Conservation (phyloP, 192 early-diverging fungal genomes). For the Umbelopsis ramanniana region DNA sequence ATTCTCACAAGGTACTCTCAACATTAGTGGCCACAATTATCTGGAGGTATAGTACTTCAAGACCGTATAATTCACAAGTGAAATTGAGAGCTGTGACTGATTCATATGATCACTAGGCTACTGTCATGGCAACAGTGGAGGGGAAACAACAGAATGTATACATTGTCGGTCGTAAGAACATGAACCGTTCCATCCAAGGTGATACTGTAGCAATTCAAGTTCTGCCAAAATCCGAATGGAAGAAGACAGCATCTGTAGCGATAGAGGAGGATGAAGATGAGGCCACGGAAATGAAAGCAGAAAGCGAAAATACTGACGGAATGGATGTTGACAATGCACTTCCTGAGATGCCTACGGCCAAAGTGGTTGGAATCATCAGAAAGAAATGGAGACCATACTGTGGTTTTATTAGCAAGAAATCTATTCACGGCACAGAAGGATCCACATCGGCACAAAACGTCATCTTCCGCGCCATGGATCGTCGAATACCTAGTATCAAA, state of each 20-base stretch:
- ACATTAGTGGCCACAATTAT: slow-evolving; percentile 87
- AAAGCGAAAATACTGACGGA: slow-evolving; percentile 57
- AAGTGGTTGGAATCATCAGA: slow-evolving; percentile 91
- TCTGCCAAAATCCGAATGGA: slow-evolving; percentile 87
- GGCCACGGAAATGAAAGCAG: slow-evolving; percentile 42
- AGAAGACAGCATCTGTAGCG: slow-evolving; percentile 67
- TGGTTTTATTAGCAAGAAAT: slow-evolving; percentile 83
- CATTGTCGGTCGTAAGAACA: slow-evolving; percentile 78
- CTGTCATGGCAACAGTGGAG: slow-evolving; percentile 73
- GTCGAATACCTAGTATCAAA: slow-evolving; percentile 90
- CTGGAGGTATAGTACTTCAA: slow-evolving; percentile 60
- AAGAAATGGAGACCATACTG: slow-evolving; percentile 96
- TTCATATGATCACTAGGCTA: slow-evolving; percentile 52
- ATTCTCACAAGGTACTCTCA: slow-evolving; percentile 81
- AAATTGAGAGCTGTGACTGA: not conserved
- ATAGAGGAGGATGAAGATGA: slow-evolving; percentile 78
- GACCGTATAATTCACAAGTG: not conserved
- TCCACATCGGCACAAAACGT: slow-evolving; percentile 72
- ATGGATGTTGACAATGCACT: slow-evolving; percentile 62
- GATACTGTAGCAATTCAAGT: slow-evolving; percentile 90
- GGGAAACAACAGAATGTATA: slow-evolving; percentile 77
- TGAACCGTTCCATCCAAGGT: slow-evolving; percentile 93
- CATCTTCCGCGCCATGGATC: slow-evolving; percentile 89
- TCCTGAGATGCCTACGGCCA: slow-evolving; percentile 73
- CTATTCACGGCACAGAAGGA: slow-evolving; percentile 58